These are phyloP conservation scores for Nicotiana tomentosiformis DNA, from an alignment of 257 asterid species.

Conservation along the genomic window DNA sequence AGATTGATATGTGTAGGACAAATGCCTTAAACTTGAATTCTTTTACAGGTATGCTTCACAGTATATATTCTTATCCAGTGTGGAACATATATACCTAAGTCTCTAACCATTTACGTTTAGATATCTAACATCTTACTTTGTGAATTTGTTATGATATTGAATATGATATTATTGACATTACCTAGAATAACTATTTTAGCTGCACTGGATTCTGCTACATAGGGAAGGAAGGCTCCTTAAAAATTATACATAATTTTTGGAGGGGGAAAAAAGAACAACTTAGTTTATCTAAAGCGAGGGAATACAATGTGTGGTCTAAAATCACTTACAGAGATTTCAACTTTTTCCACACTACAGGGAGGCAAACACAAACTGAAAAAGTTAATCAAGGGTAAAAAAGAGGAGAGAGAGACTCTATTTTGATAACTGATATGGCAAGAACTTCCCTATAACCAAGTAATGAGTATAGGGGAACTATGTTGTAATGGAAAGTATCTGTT, in stretches of 20 bases:
- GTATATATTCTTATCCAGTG: too few species aligned
- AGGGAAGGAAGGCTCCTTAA: neutral
- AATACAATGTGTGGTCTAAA: neutral
- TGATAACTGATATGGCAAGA: neutral
- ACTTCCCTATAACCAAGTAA: neutral
- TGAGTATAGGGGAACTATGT: neutral
- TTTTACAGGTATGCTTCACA: too few species aligned
- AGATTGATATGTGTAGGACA: neutral
- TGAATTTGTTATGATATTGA: neutral
- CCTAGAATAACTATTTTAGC: neutral
- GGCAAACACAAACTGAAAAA: neutral
- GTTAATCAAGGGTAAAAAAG: neutral
- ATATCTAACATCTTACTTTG: neutral
- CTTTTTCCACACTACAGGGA: neutral
- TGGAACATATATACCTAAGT: neutral
- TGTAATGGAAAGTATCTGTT: neutral
- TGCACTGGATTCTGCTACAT: neutral
- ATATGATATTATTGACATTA: neutral
- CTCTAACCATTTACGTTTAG: neutral
- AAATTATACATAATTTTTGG: neutral
- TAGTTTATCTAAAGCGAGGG: neutral
- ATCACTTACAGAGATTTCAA: neutral
- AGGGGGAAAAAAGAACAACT: neutral
- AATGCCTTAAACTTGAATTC: neutral
- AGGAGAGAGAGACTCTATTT: too few species aligned